phyloP scores from a whole-genome alignment of 768 basidiomycete genomes.

The Suillus subaureus region DNA sequence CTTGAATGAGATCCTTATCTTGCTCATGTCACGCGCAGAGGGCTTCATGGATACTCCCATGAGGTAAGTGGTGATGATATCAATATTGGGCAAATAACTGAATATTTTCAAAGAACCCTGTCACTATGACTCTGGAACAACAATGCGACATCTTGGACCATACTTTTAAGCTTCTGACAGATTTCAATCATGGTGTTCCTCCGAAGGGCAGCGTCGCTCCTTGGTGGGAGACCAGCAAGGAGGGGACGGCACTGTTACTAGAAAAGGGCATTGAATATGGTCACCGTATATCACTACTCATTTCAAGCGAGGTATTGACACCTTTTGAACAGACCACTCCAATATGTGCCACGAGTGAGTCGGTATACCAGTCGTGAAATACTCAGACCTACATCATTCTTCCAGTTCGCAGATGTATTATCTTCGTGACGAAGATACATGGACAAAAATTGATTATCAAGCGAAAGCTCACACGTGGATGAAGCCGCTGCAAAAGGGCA shows the following conservation, averaged over 20 bases:
- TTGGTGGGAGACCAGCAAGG: conserved; percentile 80
- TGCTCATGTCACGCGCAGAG: conserved; percentile 35
- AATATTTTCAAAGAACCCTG: conserved; percentile 50
- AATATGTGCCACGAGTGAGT: conserved; percentile 55
- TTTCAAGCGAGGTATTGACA: conserved; percentile 18
- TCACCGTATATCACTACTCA: conserved; percentile 21
- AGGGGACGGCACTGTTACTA: conserved; percentile 62
- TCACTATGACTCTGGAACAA: conserved; percentile 59
- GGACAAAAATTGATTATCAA: conserved; percentile 73
- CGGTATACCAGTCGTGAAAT: background rate
- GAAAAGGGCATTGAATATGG: conserved; percentile 79
- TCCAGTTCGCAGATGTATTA: conserved; percentile 64
- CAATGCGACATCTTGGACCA: conserved; percentile 73
- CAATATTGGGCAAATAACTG: background rate
- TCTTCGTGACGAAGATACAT: conserved; percentile 65
- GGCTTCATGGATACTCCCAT: conserved; percentile 73
- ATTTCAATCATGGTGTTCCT: conserved; percentile 60
- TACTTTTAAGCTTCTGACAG: conserved; percentile 62
- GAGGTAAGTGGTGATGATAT: conserved; percentile 41
- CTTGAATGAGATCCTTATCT: background rate
- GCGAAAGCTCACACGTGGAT: conserved; percentile 68
- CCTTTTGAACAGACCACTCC: conserved; percentile 49
- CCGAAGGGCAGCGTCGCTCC: conserved; percentile 72
- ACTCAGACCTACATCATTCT: background rate
- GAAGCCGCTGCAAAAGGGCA: conserved; percentile 67